Base-by-base conservation (phyloP, 306 rosid genomes). In the Glycine latifolia region DNA sequence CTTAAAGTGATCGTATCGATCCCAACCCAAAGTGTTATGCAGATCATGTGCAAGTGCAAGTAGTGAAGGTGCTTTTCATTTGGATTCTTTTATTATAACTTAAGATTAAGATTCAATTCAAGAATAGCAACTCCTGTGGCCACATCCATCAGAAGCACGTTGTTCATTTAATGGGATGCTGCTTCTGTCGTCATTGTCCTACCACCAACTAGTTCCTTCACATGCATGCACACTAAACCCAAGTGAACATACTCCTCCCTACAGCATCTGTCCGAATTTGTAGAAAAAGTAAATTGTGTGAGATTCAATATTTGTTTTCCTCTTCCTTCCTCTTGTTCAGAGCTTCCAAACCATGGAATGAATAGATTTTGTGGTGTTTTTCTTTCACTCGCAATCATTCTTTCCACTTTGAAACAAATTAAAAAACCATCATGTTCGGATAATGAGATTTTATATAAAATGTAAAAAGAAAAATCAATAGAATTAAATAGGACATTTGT, bases 21-120 rank as follows among this genome's bases (percentile, higher is more conserved):
- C 58, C 11, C 48, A 41, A 35, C 3, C 3, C 39, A 43, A 68
- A 55, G 47, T 53, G 47, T 4, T 9, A 16, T 41, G 82, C 37
- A n/a, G 49, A 43, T 50, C 43, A 77, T 50, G 31, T 26, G 31
- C 31, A 26, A 26, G 33, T 67, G 37, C 69, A 78, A 17, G 54
- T 67, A 15, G 67, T 4, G 5, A 37, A 15, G 55, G 49, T 79
- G 15, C 48, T 79, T 55, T 68, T 78, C 67, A 55, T 20, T 20
- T 68, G 37, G 60, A 69, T 78, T 67, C 6, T 78, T 54, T 15
- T 37, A n/a, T 47, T 0, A 6, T 49, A 37, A 5, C 44, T 3
- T 1, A 4, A 20, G 49, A 76, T 76, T 26, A 26, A 26, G 31
- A 26, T 26, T 26, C 31, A 26, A 26, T 26, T 26, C 31, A 26